Conservation (phyloP, 805 yeast species). For the Candida xyloterini region DNA sequence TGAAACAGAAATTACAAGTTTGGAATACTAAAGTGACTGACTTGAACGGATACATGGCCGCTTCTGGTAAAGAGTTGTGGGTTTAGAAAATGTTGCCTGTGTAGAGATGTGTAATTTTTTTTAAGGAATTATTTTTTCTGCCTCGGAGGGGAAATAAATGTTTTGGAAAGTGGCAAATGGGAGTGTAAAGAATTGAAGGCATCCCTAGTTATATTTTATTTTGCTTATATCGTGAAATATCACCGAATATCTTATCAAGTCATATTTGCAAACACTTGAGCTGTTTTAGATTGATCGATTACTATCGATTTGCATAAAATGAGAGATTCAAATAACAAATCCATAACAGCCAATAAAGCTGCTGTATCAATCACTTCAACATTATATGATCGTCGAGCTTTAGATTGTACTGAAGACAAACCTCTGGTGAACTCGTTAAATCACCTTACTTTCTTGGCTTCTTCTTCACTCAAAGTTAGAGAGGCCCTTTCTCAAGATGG, state of each 20-base stretch:
- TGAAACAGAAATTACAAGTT: constrained; percentile 65
- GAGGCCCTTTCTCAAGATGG: constrained; percentile 90
- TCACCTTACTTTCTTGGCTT: constrained; percentile 82
- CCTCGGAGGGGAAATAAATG: background rate
- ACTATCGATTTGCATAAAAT: constrained; percentile 34
- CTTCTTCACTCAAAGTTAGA: constrained; percentile 83
- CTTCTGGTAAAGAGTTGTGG: constrained; percentile 65
- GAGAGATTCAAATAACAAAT: constrained; percentile 88
- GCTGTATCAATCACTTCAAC: constrained; percentile 89
- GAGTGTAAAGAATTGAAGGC: constrained; percentile 2
- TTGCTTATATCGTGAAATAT: background rate
- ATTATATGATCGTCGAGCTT: constrained; percentile 86
- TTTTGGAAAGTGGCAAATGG: constrained; percentile 13
- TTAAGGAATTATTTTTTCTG: constrained; percentile 1
- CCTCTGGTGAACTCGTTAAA: constrained; percentile 91
- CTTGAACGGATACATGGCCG: constrained; percentile 59
- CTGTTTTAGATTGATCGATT: background rate
- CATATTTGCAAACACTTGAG: background rate
- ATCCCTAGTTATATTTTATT: background rate
- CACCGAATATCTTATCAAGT: background rate
- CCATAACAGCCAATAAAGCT: constrained; percentile 77
- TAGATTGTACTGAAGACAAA: constrained; percentile 84
- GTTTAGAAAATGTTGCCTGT: constrained; percentile 29
- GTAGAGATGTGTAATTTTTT: constrained; percentile 4
- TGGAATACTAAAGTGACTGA: constrained; percentile 79